phyloP scores from a whole-genome alignment of 2,329 filamentous ascomycete species.

The Xylariaceae sp. region DNA sequence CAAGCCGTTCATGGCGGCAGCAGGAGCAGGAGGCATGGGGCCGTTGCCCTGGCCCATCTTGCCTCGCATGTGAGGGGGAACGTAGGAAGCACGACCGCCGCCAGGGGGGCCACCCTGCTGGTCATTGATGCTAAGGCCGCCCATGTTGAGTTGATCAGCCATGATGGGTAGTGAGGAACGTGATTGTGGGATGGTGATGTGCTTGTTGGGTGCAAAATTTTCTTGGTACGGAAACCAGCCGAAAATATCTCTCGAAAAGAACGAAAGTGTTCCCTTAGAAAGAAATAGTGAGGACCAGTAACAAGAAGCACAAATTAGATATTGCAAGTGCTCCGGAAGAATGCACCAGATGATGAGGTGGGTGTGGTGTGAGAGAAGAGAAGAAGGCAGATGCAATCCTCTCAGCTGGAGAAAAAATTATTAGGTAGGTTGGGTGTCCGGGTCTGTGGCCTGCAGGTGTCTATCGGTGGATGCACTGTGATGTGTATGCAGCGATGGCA shows the following conservation, averaged over 20 bases:
- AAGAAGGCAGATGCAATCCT: constrained; percentile 1
- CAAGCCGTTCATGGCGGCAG: constrained; percentile 42
- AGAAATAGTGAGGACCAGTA: constrained; percentile 19
- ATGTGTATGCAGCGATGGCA: constrained; percentile 8
- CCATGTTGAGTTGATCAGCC: constrained; percentile 83
- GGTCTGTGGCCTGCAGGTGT: constrained; percentile 14
- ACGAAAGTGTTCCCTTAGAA: constrained; percentile 22
- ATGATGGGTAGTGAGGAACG: constrained; percentile 45
- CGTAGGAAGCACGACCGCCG: constrained; percentile 62
- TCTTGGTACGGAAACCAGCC: constrained; percentile 23
- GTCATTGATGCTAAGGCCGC: constrained; percentile 61
- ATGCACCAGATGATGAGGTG: background rate
- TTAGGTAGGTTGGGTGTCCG: no score
- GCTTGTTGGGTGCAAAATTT: constrained; percentile 14
- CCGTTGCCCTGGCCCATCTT: constrained; percentile 38
- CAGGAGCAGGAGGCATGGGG: constrained; percentile 24
- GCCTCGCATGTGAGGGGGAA: constrained; percentile 76
- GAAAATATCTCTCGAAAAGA: constrained; percentile 26
- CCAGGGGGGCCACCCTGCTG: constrained; percentile 27
- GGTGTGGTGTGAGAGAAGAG: background rate
- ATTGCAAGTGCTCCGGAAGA: constrained; percentile 8
- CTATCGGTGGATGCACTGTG: constrained; percentile 11
- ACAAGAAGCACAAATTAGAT: constrained; percentile 15
- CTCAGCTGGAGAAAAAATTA: constrained; percentile 15
- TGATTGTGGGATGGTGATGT: constrained; percentile 8